Evolutionary conservation across 1,139 yeast genomes (phyloP), one percentile per base, ranked within the genome.

Genomic region (Arxiozyma slooffiae): DNA sequence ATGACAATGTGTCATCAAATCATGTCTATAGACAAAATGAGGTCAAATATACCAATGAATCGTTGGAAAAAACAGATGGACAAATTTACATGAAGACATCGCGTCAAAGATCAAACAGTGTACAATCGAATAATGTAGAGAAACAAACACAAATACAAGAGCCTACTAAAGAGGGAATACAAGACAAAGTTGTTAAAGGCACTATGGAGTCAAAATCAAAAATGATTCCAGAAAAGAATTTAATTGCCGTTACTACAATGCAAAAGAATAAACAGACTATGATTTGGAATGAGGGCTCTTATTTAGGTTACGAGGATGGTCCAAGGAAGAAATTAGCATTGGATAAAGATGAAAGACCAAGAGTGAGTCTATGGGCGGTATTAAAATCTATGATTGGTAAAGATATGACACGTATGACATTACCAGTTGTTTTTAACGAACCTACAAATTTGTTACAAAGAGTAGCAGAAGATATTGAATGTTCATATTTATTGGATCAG

Each of bases 391-490:
- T 94, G 83, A 87, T 92, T 64, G 98, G 99, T 58, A 92, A 90
- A 66, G 99, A 92, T 68, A 88, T 94, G 95, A 90, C 98, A 7
- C 81, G 80, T 66, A 90, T 92, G 90, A 81, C 98, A 0, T 76
- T 92, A 44, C 99, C 99, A 0, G 99, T 92, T 16, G 81, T 96
- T 1, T 92, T 94, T 70, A 92, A 92, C 64, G 99, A 92, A 66
- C 94, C 97, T 57, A 90, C 97, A 0, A 88, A 96, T 11, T 74
- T 92, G 61, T 73, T 92, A 54, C 98, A 92, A 71, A 81, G 99
- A 67, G 86, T 90, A 44, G 92, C 96, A 0, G 99, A 92, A 68
- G 98, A 94, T 69, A 78, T 92, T 71, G 99, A 94, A 67, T 94
- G 90, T 63, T 79, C 85, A 8, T 79, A 80, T 53, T 71, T 94